phyloP scores from a whole-genome alignment of 768 basidiomycete genomes.

The Holtermannia corniformis region DNA sequence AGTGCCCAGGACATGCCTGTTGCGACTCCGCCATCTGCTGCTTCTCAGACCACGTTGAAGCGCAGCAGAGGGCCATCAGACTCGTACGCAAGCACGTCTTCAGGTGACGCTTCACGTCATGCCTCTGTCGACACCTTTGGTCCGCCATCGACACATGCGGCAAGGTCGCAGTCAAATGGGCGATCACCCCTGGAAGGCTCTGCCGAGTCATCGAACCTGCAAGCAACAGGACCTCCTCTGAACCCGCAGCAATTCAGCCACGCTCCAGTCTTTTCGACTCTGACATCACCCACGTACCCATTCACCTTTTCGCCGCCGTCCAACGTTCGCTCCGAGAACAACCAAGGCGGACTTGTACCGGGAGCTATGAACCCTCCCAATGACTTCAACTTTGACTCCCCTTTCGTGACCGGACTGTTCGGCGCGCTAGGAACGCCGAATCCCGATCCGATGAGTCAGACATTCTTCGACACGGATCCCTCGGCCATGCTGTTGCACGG shows the following conservation, averaged over 20 bases:
- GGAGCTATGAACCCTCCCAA: background rate
- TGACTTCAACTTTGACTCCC: background rate
- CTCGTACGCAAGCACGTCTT: no score
- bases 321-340: no score
- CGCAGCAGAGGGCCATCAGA: no score
- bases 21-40: conserved; percentile 2
- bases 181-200: no score
- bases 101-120: no score
- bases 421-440: no score
- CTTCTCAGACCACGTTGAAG: background rate
- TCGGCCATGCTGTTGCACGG: background rate
- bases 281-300: background rate
- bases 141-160: no score
- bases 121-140: background rate
- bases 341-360: background rate
- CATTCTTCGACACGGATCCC: background rate
- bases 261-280: background rate
- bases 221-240: background rate
- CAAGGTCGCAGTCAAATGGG: no score
- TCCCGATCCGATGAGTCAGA: background rate
- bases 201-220: background rate
- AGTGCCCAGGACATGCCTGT: conserved; percentile 7
- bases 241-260: background rate
- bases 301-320: background rate
- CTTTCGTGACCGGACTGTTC: background rate